Evolutionary conservation across 2,329 filamentous ascomycete species (phyloP).

Genomic region (Hortaea sp.): DNA sequence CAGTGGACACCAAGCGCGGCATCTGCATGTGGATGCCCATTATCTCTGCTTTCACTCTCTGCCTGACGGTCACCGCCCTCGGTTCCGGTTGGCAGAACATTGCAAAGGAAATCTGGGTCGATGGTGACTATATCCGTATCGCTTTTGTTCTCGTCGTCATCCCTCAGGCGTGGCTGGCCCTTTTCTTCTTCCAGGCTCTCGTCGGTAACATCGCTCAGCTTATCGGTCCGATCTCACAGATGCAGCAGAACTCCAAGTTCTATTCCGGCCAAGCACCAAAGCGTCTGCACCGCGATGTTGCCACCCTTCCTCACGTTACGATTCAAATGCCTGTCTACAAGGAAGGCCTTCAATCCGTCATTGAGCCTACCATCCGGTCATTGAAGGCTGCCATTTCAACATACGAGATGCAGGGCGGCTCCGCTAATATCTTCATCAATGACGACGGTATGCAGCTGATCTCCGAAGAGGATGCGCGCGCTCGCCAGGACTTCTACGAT

Average conservation of each 20-base stretch:
- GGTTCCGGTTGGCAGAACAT: slow-evolving; percentile 48
- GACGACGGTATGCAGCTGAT: slow-evolving; percentile 59
- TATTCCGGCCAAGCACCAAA: slow-evolving; percentile 34
- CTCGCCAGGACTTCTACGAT: slow-evolving; percentile 39
- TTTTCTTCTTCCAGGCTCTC: slow-evolving; percentile 42
- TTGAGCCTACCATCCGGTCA: slow-evolving; percentile 29
- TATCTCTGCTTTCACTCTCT: slow-evolving; percentile 44
- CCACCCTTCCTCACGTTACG: slow-evolving; percentile 45
- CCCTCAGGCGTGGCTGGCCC: slow-evolving; percentile 48
- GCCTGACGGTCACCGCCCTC: slow-evolving; percentile 43
- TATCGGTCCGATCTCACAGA: slow-evolving; percentile 35
- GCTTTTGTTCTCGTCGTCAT: slow-evolving; percentile 44
- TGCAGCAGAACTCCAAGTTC: slow-evolving; percentile 36
- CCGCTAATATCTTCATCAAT: slow-evolving; percentile 58
- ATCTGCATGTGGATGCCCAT: slow-evolving; percentile 46
- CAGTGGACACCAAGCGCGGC: slow-evolving; percentile 34
- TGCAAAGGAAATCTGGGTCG: slow-evolving; percentile 44
- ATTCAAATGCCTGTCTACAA: slow-evolving; percentile 35
- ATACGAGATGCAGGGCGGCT: slow-evolving; percentile 48
- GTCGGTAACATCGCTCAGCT: slow-evolving; percentile 32
- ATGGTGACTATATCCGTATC: slow-evolving; percentile 44
- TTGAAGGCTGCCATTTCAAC: slow-evolving; percentile 38
- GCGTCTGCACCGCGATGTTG: slow-evolving; percentile 27
- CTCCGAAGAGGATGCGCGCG: slow-evolving; percentile 33
- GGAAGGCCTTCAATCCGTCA: slow-evolving; percentile 30